These are phyloP conservation scores for Colletotrichum spinosum DNA, from an alignment of 2,329 filamentous ascomycete genomes.

Conservation along the genomic window DNA sequence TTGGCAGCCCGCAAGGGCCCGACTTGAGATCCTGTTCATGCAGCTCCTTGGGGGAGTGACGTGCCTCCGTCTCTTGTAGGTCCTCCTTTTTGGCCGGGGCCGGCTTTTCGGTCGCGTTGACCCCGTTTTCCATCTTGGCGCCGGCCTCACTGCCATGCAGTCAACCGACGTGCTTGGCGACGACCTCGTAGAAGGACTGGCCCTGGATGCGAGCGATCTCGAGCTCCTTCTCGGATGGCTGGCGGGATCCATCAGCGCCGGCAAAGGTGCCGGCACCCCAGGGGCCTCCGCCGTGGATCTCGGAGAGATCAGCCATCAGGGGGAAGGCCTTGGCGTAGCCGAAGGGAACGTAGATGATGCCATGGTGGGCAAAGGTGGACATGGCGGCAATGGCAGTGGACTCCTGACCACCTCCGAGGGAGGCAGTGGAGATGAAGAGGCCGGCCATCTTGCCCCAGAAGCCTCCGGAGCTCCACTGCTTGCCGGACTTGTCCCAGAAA, in stretches of 20 bases:
- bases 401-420: constrained; percentile 91
- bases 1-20: constrained; percentile 82
- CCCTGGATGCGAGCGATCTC: constrained; percentile 86
- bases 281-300: constrained; percentile 87
- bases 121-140: constrained; percentile 43
- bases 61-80: constrained; percentile 14
- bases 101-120: constrained; percentile 40
- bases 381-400: constrained; percentile 83
- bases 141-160: constrained; percentile 71
- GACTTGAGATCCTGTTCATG: constrained; percentile 55
- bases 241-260: constrained; percentile 81
- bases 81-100: constrained; percentile 19
- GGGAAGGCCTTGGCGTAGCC: constrained; percentile 87
- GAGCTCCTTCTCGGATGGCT: constrained; percentile 81
- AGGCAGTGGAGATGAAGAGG: constrained; percentile 89
- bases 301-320: constrained; percentile 75
- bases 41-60: constrained; percentile 45
- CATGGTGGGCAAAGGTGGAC: constrained; percentile 91
- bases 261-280: constrained; percentile 97
- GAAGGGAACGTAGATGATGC: constrained; percentile 95
- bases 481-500: constrained; percentile 92
- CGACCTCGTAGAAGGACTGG: constrained; percentile 82
- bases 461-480: constrained; percentile 82
- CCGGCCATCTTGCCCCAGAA: constrained; percentile 92
- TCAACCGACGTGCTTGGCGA: constrained; percentile 81